Evolutionary conservation across 2,329 filamentous ascomycete species (phyloP), one percentile per base, ranked within the genome.

Genomic region (Ophiostoma populinum): DNA sequence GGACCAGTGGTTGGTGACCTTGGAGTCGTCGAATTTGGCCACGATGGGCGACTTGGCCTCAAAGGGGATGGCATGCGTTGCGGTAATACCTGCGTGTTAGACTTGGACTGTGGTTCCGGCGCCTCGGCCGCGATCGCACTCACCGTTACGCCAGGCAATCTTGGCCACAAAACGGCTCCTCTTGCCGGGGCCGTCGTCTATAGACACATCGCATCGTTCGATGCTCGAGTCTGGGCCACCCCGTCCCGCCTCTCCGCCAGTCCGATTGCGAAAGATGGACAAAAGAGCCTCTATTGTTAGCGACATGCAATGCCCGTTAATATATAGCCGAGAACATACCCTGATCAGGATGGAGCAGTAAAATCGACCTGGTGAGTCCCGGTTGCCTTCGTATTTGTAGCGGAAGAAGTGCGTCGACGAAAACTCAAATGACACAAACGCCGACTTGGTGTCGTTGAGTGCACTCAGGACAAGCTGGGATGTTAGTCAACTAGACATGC

Each of bases 371-470:
- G 59, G 58, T 30, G 62, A 59, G 43, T 64, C 61, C 7, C 57
- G 52, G 22, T 47, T 55, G 15, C 67, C 68, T 37, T 70, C 63
- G 46, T 73, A 87, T 35, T 69, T 65, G 54, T 85, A 87, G 24
- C 66, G 67, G 6, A 74, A 85, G 58, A 86, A 86, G 25, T 69
- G 65, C 43, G 60, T 67, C 26, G 69, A 65, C 28, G 75, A 62
- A 35, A 86, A 71, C 7, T 67, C 67, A 47, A 83, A 75, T 39
- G 75, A 77, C 18, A 76, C 74, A 51, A 86, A 86, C 13, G 78
- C 79, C 4, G 80, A 82, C 49, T 81, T 82, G 37, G 80, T 81
- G n/a, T 70, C 68, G 51, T 87, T 87, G 43, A 87, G 59, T 11
- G 80, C 73, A 11, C 78, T 82, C 36, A 87, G 61, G 5, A 75